phyloP scores from a whole-genome alignment of 495 filamentous ascomycete genomes.

The Aspergillus kassunensis region DNA sequence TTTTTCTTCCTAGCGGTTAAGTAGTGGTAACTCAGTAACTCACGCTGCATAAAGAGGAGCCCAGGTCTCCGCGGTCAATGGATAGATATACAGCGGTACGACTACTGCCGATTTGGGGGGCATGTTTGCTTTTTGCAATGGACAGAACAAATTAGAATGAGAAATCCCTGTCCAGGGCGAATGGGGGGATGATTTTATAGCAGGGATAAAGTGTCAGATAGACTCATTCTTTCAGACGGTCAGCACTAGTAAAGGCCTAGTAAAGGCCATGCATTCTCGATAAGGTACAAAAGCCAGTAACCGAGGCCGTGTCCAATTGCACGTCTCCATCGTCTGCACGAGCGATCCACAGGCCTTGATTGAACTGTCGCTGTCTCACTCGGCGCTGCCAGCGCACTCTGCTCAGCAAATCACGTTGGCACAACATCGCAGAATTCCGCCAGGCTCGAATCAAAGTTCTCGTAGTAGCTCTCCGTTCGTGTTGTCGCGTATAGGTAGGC shows the following conservation, averaged over 20 bases:
- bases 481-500: conserved; percentile 12
- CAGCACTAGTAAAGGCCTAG: not conserved
- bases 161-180: too few relatives aligned
- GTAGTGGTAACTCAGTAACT: not conserved
- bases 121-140: not conserved
- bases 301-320: not conserved
- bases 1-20: not conserved
- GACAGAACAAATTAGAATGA: not conserved
- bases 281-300: not conserved
- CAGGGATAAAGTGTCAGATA: too few relatives aligned
- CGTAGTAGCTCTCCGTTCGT: conserved; percentile 8
- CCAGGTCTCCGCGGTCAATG: conserved; percentile 13
- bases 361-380: too few relatives aligned
- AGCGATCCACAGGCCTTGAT: too few relatives aligned
- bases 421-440: conserved; percentile 8
- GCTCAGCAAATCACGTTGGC: not conserved
- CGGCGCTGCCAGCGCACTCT: not conserved
- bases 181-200: too few relatives aligned
- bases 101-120: conserved; percentile 13
- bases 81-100: conserved; percentile 20
- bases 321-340: not conserved
- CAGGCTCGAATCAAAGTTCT: conserved; percentile 9
- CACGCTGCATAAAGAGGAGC: conserved; percentile 20
- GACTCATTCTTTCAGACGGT: too few relatives aligned
- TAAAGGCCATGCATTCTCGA: not conserved